These are phyloP conservation scores for Myxozyma nipponensis DNA, from an alignment of 805 yeast genomes.

Conservation along the genomic window DNA sequence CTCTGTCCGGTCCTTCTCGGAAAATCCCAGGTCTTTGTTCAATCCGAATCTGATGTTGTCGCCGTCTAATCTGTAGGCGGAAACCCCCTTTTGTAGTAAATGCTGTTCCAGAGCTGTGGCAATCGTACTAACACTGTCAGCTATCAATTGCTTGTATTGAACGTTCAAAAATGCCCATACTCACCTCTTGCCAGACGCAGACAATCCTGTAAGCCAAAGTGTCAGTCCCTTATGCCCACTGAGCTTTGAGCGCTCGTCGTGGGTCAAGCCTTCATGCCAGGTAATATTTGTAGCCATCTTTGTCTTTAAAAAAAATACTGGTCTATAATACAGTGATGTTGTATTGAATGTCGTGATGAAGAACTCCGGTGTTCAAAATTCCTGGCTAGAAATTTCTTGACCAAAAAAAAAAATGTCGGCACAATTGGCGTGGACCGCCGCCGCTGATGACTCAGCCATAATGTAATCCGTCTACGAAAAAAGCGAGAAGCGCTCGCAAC, in stretches of 20 bases:
- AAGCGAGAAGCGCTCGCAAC: too few relatives aligned
- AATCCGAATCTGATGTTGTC: conserved; percentile 93
- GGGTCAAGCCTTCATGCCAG: conserved; percentile 88
- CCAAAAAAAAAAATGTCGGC: too few relatives aligned
- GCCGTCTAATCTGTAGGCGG: conserved; percentile 84
- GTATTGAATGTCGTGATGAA: not conserved
- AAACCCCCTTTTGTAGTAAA: conserved; percentile 62
- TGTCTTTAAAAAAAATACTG: not conserved
- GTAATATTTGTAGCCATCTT: conserved; percentile 92
- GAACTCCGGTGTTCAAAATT: too few relatives aligned
- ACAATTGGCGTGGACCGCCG: too few relatives aligned
- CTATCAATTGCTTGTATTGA: not conserved
- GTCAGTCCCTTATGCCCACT: conserved; percentile 85
- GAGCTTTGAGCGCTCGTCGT: conserved; percentile 67
- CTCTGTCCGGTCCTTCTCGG: conserved; percentile 88
- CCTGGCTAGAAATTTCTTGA: too few relatives aligned
- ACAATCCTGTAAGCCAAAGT: conserved; percentile 90
- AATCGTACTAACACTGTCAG: conserved; percentile 52
- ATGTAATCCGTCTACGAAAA: too few relatives aligned
- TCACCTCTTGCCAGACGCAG: conserved; percentile 81
- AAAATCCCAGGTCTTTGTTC: conserved; percentile 91
- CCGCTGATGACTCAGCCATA: too few relatives aligned
- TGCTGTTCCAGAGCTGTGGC: conserved; percentile 91
- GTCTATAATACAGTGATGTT: too few relatives aligned
- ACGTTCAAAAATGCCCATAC: not conserved